Base-by-base conservation (phyloP, 148 eudicot species). In the Nepenthes gracilis region DNA sequence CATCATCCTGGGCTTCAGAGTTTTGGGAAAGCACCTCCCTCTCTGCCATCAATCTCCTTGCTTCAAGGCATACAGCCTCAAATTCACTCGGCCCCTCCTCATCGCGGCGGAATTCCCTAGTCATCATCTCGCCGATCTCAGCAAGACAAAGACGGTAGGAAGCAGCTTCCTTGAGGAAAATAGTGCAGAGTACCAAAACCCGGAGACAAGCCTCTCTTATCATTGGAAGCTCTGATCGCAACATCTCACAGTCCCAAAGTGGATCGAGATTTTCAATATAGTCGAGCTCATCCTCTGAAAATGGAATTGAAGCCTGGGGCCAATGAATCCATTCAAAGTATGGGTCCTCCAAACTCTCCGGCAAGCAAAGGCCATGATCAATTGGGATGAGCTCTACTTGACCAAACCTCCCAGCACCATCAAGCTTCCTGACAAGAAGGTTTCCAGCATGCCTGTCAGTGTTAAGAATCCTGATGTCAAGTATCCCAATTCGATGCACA, bases 51-150 rank as follows among this genome's bases (percentile, higher is more conserved):
- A 84, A 65, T 73, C 74, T 78, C 68, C 88, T 81, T 2, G 97
- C 97, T 59, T 94, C 97, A 0, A 94, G 77, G 71, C 97, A 89
- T 38, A 89, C 67, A 36, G 76, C 66, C 86, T 94, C 99, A 2
- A 94, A 90, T 64, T 86, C 99, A 54, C 99, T 94, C 2, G 99
- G 99, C 66, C 83, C 97, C 81, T 94, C 99, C 67, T 89, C 97
- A n/a, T 87, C 92, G 64, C 81, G 12, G 43, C 86, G 92, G 36
- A 86, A 86, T 57, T 89, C 97, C 78, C 99, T 74, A 67, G 82
- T 94, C 95, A 89, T 89, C 99, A 94, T 94, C 80, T 94, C 99
- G 35, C 99, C 99, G 57, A 94, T 94, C 80, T 94, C 99, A 38
- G 93, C 89, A 57, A 94, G 85, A 64, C 99, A 94, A 2, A 89